Evolutionary conservation across 148 eudicot species (phyloP).

Genomic region (Chenopodium suecicum): DNA sequence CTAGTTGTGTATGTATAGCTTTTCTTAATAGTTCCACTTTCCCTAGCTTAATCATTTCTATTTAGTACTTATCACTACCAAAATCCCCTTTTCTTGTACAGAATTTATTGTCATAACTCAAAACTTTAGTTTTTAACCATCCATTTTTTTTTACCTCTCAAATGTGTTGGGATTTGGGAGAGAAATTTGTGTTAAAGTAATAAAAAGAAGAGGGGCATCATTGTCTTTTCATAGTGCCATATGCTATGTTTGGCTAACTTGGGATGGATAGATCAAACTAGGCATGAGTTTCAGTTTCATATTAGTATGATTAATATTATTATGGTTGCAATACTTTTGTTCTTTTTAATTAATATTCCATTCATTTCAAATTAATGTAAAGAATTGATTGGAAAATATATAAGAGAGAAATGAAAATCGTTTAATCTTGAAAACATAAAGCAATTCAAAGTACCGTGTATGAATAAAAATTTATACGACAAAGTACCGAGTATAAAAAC

Average conservation of each 20-base stretch:
- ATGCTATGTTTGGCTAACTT: conserved; percentile 11
- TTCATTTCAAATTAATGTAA: too few species aligned
- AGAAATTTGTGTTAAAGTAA: background rate
- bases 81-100: background rate
- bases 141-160: background rate
- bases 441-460: too few species aligned
- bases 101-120: background rate
- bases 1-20: background rate
- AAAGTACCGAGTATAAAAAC: too few species aligned
- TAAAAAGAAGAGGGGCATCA: background rate
- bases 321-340: background rate
- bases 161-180: background rate
- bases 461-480: too few species aligned
- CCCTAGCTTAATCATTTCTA: background rate
- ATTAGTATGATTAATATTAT: background rate
- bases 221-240: conserved; percentile 1
- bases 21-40: background rate
- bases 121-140: background rate
- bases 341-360: too few species aligned
- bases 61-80: background rate
- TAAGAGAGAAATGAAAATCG: too few species aligned
- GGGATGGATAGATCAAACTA: background rate
- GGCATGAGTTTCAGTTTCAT: background rate
- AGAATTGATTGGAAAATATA: too few species aligned
- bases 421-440: too few species aligned